Evolutionary conservation across 2,329 filamentous ascomycete species (phyloP).

Genomic region (Epichloe baconii): DNA sequence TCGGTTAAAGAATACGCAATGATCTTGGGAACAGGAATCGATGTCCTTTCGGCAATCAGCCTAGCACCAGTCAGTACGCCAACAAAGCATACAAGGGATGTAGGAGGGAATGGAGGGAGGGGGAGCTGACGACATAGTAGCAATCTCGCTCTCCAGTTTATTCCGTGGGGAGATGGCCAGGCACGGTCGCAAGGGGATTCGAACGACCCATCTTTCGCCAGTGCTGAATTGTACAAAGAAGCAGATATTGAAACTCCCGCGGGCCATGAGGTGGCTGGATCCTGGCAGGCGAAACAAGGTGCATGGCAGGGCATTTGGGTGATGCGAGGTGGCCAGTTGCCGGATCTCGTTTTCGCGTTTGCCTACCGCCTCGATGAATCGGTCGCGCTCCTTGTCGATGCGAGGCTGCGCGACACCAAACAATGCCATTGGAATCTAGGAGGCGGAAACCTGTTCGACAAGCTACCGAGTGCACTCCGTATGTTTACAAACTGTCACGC

Average conservation of each 20-base stretch:
- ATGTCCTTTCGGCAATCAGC: too few species aligned
- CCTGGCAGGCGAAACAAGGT: not conserved
- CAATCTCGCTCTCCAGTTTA: slow-evolving; percentile 3
- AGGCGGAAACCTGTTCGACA: not conserved
- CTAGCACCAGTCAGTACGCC: too few species aligned
- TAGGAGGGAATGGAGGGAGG: too few species aligned
- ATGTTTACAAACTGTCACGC: too few species aligned
- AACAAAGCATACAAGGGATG: too few species aligned
- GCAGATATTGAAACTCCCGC: slow-evolving; percentile 3
- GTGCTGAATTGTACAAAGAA: slow-evolving; percentile 1
- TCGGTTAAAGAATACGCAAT: not conserved
- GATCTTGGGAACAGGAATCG: slow-evolving; percentile 1
- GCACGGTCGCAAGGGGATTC: slow-evolving; percentile 1
- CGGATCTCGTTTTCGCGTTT: not conserved
- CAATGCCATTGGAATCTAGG: not conserved
- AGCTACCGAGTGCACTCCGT: too few species aligned
- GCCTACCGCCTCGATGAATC: not conserved
- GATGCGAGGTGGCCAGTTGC: not conserved
- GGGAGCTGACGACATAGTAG: not conserved
- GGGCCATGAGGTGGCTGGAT: not conserved
- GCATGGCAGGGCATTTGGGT: not conserved
- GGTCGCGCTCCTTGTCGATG: not conserved
- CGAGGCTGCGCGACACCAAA: not conserved
- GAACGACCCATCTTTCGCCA: slow-evolving; percentile 1
- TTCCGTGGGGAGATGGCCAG: not conserved